These are phyloP conservation scores for Trichoderma sp. DNA, from an alignment of 2,329 filamentous ascomycete genomes.

Conservation along the genomic window DNA sequence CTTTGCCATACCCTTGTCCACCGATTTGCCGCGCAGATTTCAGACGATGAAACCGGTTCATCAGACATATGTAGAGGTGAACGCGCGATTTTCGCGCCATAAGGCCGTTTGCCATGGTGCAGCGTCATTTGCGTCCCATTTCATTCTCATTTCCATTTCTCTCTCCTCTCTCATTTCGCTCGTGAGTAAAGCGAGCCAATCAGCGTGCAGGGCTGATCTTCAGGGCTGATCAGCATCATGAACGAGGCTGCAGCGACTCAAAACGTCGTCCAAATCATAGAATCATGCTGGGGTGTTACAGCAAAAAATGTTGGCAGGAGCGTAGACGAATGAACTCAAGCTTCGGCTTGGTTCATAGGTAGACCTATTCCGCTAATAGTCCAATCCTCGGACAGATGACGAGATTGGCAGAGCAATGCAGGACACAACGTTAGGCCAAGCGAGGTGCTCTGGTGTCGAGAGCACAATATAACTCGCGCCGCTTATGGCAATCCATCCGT, in stretches of 20 bases:
- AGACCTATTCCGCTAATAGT: not conserved
- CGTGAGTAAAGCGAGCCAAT: not conserved
- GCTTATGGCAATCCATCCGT: not conserved
- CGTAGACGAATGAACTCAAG: not conserved
- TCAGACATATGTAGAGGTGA: not conserved
- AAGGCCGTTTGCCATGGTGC: not conserved
- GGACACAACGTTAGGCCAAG: not conserved
- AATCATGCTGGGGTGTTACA: not conserved
- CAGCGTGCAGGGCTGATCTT: not conserved
- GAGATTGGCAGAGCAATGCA: not conserved
- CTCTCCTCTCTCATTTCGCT: not conserved
- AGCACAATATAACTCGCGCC: not conserved
- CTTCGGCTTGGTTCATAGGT: not conserved
- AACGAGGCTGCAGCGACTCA: not conserved
- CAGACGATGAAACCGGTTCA: not conserved
- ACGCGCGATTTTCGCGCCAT: not conserved
- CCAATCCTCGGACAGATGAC: not conserved
- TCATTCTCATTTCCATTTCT: not conserved
- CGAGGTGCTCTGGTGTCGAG: not conserved
- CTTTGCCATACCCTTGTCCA: constrained; percentile 4
- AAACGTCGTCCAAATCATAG: not conserved
- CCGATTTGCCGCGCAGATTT: not conserved
- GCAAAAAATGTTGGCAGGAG: not conserved
- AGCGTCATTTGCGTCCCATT: not conserved
- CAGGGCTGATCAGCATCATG: not conserved